Percentiles rank a stretch among this genome's conserved stretches.
Evolutionary conservation across 1,139 yeast genomes (phyloP).

Genomic region (Kodamaea fungicola): DNA sequence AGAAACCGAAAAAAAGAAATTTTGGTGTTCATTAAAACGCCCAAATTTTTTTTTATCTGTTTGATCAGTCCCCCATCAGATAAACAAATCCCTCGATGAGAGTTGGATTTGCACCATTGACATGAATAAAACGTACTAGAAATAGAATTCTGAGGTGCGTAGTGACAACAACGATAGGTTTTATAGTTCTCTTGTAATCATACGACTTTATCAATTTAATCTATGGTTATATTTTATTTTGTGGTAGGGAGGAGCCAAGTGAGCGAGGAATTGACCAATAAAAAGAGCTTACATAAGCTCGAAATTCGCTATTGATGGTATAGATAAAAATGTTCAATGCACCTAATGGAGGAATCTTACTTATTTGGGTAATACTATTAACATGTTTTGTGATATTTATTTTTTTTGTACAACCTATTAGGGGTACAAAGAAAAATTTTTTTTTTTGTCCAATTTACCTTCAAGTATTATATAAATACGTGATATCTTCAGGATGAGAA

Average conservation of each 20-base stretch:
- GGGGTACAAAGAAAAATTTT: conserved; percentile 1
- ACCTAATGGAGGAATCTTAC: conserved; percentile 1
- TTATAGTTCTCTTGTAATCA: too few species aligned
- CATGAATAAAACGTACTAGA: too few species aligned
- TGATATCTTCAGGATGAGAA: conserved; percentile 6
- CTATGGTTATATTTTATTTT: too few species aligned
- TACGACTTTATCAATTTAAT: too few species aligned
- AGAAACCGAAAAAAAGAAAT: too few species aligned
- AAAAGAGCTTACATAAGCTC: too few species aligned
- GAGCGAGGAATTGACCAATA: too few species aligned
- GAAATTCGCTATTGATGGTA: conserved; percentile 3
- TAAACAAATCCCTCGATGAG: not conserved
- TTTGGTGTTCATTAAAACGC: too few species aligned
- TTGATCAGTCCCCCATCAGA: conserved; percentile 1
- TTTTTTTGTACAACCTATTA: not conserved
- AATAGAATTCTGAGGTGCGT: too few species aligned
- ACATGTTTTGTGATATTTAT: not conserved
- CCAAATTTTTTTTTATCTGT: not conserved
- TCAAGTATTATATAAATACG: not conserved
- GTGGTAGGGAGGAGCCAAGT: too few species aligned
- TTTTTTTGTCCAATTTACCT: not conserved
- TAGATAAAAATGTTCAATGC: conserved; percentile 2
- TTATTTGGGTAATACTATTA: not conserved
- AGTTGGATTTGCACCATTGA: too few species aligned
- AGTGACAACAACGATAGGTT: too few species aligned